These are phyloP conservation scores for Pinus albicaulis DNA, from an alignment of 75 land plant species.

Conservation along the genomic window DNA sequence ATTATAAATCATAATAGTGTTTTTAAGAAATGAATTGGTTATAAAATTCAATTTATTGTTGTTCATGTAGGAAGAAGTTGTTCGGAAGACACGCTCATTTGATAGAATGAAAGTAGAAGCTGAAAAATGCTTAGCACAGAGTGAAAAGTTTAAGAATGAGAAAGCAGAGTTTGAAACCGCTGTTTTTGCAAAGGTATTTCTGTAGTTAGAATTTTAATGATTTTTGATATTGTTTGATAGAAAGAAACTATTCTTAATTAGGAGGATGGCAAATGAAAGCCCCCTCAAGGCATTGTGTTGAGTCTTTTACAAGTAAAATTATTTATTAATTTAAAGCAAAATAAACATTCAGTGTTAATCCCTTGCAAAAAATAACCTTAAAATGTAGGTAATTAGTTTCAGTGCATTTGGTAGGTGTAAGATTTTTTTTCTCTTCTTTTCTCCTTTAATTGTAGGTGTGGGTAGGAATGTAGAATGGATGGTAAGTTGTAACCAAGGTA, in stretches of 20 bases:
- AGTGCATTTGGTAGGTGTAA: too few species aligned
- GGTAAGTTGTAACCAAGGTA: too few species aligned
- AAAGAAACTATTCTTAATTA: not conserved
- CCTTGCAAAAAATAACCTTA: too few species aligned
- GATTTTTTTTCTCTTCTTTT: too few species aligned
- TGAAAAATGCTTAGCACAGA: slow-evolving; percentile 64
- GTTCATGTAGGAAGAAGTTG: slow-evolving; percentile 62
- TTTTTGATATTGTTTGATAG: not conserved
- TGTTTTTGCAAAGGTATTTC: slow-evolving; percentile 57
- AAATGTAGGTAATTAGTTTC: too few species aligned
- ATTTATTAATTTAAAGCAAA: too few species aligned
- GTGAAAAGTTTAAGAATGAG: slow-evolving; percentile 62
- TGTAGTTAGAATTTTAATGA: not conserved
- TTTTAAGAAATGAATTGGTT: not conserved
- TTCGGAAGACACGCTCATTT: slow-evolving; percentile 57
- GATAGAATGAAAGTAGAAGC: slow-evolving; percentile 74
- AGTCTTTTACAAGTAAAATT: too few species aligned
- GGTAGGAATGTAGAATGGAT: too few species aligned
- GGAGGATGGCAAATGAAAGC: not conserved
- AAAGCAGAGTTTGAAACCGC: slow-evolving; percentile 74
- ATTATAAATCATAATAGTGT: too few species aligned
- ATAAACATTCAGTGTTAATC: too few species aligned
- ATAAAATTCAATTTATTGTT: not conserved
- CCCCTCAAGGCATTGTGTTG: not conserved
- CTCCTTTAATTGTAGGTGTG: too few species aligned